A percentile compares a stretch with the other conserved stretches of the same genome.
Conservation (phyloP, 129 eudicot genomes). For the Pseudognaphalium luteoalbum region DNA sequence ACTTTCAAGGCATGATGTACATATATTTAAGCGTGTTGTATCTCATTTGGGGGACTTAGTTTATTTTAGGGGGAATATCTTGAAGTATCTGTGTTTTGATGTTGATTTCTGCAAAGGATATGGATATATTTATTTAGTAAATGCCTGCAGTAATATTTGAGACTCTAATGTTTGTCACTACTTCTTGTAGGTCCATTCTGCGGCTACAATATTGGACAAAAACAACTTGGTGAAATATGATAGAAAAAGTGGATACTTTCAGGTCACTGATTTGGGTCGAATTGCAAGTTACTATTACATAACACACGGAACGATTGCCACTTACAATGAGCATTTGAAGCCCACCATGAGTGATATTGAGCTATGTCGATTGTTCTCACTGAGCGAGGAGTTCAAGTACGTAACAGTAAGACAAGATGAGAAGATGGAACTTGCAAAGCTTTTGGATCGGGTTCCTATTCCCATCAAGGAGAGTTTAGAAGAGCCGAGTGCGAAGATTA, state of each 20-base stretch:
- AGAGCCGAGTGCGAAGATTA: conserved; percentile 94
- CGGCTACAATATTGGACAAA: conserved; percentile 79
- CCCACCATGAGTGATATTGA: conserved; percentile 97
- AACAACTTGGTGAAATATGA: conserved; percentile 87
- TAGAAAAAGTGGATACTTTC: conserved; percentile 90
- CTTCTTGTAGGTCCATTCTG: conserved; percentile 78
- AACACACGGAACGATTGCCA: conserved; percentile 86
- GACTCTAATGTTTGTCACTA: neutral
- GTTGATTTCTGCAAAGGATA: neutral
- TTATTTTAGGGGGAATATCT: neutral
- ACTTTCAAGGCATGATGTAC: neutral
- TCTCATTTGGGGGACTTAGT: neutral
- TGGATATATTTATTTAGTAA: too few species aligned
- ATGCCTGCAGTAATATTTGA: neutral
- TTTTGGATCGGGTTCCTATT: conserved; percentile 86
- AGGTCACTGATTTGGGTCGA: conserved; percentile 93
- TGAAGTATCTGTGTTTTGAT: neutral
- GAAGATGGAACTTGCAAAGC: conserved; percentile 90
- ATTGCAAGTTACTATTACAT: conserved; percentile 94
- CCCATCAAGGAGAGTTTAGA: conserved; percentile 88
- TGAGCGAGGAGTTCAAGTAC: conserved; percentile 91
- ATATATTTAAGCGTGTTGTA: neutral
- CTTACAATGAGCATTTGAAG: conserved; percentile 93
- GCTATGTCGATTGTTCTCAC: conserved; percentile 88
- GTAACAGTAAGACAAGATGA: conserved; percentile 95